Evolutionary conservation across 768 basidiomycete species (phyloP).

Genomic region (Collybia sordida): DNA sequence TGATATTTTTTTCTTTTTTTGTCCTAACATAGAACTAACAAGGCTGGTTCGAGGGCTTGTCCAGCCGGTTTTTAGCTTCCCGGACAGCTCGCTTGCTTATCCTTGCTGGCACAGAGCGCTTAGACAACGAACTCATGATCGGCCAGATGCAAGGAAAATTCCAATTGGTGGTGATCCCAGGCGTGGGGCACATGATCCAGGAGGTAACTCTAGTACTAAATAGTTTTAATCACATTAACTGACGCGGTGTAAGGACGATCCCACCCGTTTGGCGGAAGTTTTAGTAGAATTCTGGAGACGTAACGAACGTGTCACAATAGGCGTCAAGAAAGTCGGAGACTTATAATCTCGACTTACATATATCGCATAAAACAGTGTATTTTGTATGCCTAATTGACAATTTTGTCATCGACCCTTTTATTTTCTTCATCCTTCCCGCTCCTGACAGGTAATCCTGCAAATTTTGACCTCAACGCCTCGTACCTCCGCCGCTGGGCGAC

Average conservation of each 20-base stretch:
- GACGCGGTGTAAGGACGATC: slow-evolving; percentile 72
- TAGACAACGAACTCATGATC: slow-evolving; percentile 93
- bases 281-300: slow-evolving; percentile 89
- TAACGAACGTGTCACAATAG: slow-evolving; percentile 70
- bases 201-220: slow-evolving; percentile 56
- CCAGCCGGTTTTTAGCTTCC: slow-evolving; percentile 71
- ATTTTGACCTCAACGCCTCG: slow-evolving; percentile 75
- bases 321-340: slow-evolving; percentile 61
- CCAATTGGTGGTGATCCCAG: slow-evolving; percentile 84
- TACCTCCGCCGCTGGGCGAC: slow-evolving; percentile 80
- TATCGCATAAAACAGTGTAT: not conserved
- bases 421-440: slow-evolving; percentile 43
- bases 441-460: slow-evolving; percentile 73
- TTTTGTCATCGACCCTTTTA: slow-evolving; percentile 27
- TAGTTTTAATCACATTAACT: slow-evolving; percentile 3
- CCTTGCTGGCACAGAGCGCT: slow-evolving; percentile 88
- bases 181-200: slow-evolving; percentile 92
- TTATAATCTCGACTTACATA: not conserved
- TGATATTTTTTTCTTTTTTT: not conserved
- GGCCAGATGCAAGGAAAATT: slow-evolving; percentile 98
- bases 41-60: slow-evolving; percentile 94
- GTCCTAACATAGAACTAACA: not conserved
- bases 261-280: slow-evolving; percentile 73
- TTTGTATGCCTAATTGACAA: not conserved
- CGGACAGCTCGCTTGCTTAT: slow-evolving; percentile 85